A percentile compares a stretch with the other conserved stretches of the same genome.
These are phyloP conservation scores for Pisolithus sp. DNA, from an alignment of 768 basidiomycete species.

Conservation along the genomic window DNA sequence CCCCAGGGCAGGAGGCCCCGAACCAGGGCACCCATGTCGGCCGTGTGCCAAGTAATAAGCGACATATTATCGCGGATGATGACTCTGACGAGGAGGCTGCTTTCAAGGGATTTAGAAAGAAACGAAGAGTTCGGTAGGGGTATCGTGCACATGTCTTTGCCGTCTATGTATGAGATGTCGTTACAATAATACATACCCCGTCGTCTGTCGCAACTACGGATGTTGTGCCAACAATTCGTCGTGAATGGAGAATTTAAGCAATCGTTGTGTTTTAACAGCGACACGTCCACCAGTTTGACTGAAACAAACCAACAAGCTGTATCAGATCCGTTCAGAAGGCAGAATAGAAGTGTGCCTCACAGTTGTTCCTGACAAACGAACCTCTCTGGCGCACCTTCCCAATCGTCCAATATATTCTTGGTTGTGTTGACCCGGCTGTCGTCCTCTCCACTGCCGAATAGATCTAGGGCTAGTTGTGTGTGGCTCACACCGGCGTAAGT, in stretches of 20 bases:
- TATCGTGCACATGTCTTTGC: neutral
- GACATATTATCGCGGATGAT: conserved; percentile 46
- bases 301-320: conserved; percentile 1
- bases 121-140: conserved; percentile 12
- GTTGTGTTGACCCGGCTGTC: conserved; percentile 36
- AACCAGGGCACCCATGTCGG: neutral
- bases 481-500: conserved; percentile 98
- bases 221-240: conserved; percentile 44
- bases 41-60: conserved; percentile 14
- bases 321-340: neutral
- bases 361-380: conserved; percentile 97
- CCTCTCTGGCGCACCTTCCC: conserved; percentile 94
- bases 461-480: conserved; percentile 88
- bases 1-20: conserved; percentile 5
- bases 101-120: conserved; percentile 57
- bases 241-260: conserved; percentile 79
- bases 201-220: conserved; percentile 1
- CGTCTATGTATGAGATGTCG: neutral
- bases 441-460: conserved; percentile 77
- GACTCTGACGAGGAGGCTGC: conserved; percentile 67
- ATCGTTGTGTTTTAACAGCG: conserved; percentile 81
- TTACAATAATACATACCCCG: neutral
- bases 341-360: conserved; percentile 32
- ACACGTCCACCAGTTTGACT: conserved; percentile 86
- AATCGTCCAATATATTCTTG: conserved; percentile 87